Conservation (phyloP, 257 asterid genomes). For the Przewalskia tangutica region DNA sequence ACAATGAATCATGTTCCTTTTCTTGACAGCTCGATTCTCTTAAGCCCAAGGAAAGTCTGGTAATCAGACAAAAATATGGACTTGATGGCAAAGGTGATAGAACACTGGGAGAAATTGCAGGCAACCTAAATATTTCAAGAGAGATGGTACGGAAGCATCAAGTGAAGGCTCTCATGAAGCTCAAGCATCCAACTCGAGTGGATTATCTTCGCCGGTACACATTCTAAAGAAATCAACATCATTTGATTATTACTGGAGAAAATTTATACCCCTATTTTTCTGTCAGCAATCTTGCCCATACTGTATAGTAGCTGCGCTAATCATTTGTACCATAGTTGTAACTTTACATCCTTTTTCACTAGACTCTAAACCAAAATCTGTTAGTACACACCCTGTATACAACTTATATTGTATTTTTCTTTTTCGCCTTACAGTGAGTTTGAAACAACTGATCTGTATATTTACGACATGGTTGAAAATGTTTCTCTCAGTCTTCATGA, state of each 20-base stretch:
- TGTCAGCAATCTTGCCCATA: background rate
- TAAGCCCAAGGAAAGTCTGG: conserved; percentile 95
- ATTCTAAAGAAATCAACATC: conserved; percentile 20
- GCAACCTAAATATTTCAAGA: conserved; percentile 78
- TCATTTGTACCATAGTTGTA: conserved; percentile 25
- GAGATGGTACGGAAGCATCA: conserved; percentile 96
- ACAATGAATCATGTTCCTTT: background rate
- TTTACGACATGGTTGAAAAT: background rate
- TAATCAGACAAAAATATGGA: conserved; percentile 91
- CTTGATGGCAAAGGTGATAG: conserved; percentile 90
- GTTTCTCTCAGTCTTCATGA: background rate
- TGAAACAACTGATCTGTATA: background rate
- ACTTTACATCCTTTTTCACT: background rate
- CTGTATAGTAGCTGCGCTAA: conserved; percentile 6
- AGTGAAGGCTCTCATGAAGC: conserved; percentile 94
- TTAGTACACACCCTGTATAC: background rate
- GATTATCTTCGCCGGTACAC: conserved; percentile 73
- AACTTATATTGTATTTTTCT: background rate
- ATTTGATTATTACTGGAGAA: background rate
- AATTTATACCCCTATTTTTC: background rate
- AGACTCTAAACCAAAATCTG: background rate
- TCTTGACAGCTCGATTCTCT: conserved; percentile 76
- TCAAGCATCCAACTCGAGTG: conserved; percentile 85
- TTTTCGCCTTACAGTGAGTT: background rate
- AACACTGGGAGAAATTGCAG: conserved; percentile 92